Evolutionary conservation across 805 yeast genomes (phyloP).

Genomic region (Suhomyces emberorum): DNA sequence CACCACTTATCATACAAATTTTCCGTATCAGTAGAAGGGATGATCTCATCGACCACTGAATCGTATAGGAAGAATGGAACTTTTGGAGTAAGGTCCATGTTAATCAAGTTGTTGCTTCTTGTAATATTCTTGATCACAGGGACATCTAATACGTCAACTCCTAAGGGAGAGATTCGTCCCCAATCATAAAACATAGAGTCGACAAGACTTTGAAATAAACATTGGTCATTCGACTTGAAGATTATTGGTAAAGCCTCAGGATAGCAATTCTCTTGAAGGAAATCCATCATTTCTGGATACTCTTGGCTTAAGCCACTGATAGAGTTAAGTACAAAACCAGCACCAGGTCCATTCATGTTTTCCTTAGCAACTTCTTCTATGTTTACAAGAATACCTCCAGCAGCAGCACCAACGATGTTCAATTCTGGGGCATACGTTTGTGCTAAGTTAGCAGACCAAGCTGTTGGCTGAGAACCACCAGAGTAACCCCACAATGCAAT

Average conservation of each 20-base stretch:
- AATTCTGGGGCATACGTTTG: slow-evolving; percentile 36
- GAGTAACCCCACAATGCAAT: slow-evolving; percentile 34
- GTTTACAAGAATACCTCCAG: slow-evolving; percentile 37
- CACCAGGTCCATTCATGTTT: slow-evolving; percentile 22
- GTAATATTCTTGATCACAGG: not conserved
- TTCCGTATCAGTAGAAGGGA: slow-evolving; percentile 10
- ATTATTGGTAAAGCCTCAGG: slow-evolving; percentile 2
- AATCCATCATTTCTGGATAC: slow-evolving; percentile 20
- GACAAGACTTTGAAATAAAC: slow-evolving; percentile 3
- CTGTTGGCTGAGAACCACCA: slow-evolving; percentile 37
- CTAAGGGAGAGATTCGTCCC: not conserved
- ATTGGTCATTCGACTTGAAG: not conserved
- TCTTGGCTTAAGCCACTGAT: slow-evolving; percentile 29
- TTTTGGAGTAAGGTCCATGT: slow-evolving; percentile 6
- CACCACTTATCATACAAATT: slow-evolving; percentile 27
- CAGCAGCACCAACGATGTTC: slow-evolving; percentile 27
- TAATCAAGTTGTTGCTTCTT: slow-evolving; percentile 1
- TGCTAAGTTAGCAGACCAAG: slow-evolving; percentile 39
- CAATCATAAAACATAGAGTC: slow-evolving; percentile 1
- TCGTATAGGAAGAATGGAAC: slow-evolving; percentile 13
- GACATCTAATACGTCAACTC: not conserved
- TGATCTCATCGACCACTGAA: slow-evolving; percentile 10
- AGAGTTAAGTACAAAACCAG: slow-evolving; percentile 28
- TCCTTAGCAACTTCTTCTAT: slow-evolving; percentile 24
- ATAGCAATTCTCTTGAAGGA: slow-evolving; percentile 3